Evolutionary conservation across 1,139 yeast genomes (phyloP), one percentile per base, ranked within the genome.

Genomic region (Diutina neorugosa): DNA sequence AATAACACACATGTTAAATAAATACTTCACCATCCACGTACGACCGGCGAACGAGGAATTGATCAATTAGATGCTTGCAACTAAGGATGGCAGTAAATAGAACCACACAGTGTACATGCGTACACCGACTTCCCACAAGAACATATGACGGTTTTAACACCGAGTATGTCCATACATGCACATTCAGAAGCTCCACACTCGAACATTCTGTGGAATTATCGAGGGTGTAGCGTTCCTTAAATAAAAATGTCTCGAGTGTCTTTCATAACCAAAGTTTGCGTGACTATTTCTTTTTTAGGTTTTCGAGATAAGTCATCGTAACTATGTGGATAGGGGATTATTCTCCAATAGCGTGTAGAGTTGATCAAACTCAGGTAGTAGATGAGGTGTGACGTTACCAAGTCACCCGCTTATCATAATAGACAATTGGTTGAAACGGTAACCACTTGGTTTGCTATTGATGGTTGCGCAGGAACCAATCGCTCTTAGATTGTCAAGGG

Each of bases 171-270:
- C n/a, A 11, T 7, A 16, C 50, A 46, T 12, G n/a, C 18, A 25
- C 50, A 46, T 18, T 46, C 50, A 14, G 27, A 20, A 6, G 50
- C 50, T 9, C 50, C 50, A 46, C 50, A 46, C 12, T 25, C 50
- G 18, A 46, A 46, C 50, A 46, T 46, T n/a, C 6, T 16, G 11
- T 31, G 37, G 4, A 4, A 7, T 4, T 23, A 4, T 23, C 25
- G 25, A 23, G 25, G 25, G 7, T 4, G 7, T 7, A 23, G 6
- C 25, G 7, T 4, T 4, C 25, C 25, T 23, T 23, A 23, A 4
- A 23, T 23, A 7, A 7, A 23, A 23, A 23, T 23, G 25, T 23
- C 25, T 23, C 25, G 7, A 23, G 25, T 23, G 6, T 23, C 25
- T 4, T 23, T 23, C 7, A 23, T 4, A 23, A 23, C 6, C 6